phyloP scores from a whole-genome alignment of 192 early-diverging fungal species.

The Coemansia umbellata region DNA sequence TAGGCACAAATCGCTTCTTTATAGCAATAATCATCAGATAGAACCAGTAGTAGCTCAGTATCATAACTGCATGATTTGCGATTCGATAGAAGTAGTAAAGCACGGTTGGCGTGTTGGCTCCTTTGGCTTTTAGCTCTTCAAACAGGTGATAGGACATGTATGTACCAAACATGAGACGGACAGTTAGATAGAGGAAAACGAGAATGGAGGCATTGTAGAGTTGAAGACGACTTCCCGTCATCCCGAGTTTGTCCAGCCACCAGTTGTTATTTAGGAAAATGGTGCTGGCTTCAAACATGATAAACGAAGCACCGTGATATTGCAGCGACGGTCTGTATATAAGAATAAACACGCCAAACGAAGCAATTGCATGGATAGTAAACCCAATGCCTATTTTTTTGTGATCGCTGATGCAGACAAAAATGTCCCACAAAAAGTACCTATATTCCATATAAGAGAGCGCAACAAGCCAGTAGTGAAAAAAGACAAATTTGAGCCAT shows the following conservation, averaged over 20 bases:
- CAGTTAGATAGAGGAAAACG: slow-evolving; percentile 67
- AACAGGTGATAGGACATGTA: slow-evolving; percentile 64
- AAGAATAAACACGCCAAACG: slow-evolving; percentile 67
- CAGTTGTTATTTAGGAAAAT: slow-evolving; percentile 91
- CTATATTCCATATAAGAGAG: slow-evolving; percentile 30
- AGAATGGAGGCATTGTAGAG: slow-evolving; percentile 80
- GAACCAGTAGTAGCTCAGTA: slow-evolving; percentile 54
- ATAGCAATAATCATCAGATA: slow-evolving; percentile 45
- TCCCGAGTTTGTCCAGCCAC: slow-evolving; percentile 82
- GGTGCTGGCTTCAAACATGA: slow-evolving; percentile 89
- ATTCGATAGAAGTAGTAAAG: slow-evolving; percentile 49
- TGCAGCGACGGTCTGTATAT: slow-evolving; percentile 75
- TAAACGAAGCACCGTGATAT: slow-evolving; percentile 82
- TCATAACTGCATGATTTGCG: slow-evolving; percentile 27
- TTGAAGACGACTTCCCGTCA: slow-evolving; percentile 75
- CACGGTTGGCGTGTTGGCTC: slow-evolving; percentile 18
- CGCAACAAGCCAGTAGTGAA: neutral
- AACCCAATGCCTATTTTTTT: slow-evolving; percentile 74
- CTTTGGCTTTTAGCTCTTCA: slow-evolving; percentile 33
- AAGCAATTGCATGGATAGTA: slow-evolving; percentile 74
- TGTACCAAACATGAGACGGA: slow-evolving; percentile 73
- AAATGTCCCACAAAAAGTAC: slow-evolving; percentile 91
- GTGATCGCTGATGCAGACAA: slow-evolving; percentile 61
- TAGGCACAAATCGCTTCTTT: slow-evolving; percentile 33
- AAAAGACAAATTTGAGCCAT: neutral